These are phyloP conservation scores for Chrysophaeum taylorii DNA, from an alignment of 352 stramenopile genomes.

Conservation along the genomic window DNA sequence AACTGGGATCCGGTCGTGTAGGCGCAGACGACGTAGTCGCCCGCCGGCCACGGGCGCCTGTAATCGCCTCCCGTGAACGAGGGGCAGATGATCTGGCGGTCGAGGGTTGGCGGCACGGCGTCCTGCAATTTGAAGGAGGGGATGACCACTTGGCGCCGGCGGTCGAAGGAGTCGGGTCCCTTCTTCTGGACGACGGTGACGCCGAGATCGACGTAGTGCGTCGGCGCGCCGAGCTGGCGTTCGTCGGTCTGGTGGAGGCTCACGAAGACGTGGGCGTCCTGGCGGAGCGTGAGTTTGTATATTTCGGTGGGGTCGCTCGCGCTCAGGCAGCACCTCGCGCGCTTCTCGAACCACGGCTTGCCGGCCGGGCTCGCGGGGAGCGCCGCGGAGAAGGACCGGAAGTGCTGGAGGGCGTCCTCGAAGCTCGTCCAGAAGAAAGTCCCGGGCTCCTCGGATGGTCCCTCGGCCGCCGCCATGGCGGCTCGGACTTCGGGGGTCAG, in stretches of 20 bases:
- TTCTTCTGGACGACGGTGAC: neutral
- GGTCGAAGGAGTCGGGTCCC: too few species aligned
- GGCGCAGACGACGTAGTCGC: slow-evolving; percentile 8
- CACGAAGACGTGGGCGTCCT: neutral
- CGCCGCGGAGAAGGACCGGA: slow-evolving; percentile 74
- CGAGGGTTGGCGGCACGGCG: too few species aligned
- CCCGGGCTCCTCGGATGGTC: too few species aligned
- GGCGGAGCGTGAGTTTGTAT: neutral
- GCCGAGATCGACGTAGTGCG: neutral
- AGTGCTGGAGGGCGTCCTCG: slow-evolving; percentile 58
- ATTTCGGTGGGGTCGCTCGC: neutral
- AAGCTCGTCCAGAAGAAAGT: slow-evolving; percentile 85
- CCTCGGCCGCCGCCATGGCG: too few species aligned
- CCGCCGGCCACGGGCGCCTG: neutral
- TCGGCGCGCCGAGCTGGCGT: neutral
- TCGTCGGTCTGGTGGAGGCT: neutral
- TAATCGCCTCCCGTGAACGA: too few species aligned
- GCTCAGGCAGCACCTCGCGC: neutral
- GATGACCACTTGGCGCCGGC: too few species aligned
- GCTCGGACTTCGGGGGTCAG: too few species aligned
- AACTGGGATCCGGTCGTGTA: neutral
- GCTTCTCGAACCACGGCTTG: neutral
- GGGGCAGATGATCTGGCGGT: too few species aligned
- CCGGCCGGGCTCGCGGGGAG: neutral
- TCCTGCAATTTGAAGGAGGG: too few species aligned